Conservation (phyloP, 2,329 filamentous ascomycete species). For the Westerdykella sp. region DNA sequence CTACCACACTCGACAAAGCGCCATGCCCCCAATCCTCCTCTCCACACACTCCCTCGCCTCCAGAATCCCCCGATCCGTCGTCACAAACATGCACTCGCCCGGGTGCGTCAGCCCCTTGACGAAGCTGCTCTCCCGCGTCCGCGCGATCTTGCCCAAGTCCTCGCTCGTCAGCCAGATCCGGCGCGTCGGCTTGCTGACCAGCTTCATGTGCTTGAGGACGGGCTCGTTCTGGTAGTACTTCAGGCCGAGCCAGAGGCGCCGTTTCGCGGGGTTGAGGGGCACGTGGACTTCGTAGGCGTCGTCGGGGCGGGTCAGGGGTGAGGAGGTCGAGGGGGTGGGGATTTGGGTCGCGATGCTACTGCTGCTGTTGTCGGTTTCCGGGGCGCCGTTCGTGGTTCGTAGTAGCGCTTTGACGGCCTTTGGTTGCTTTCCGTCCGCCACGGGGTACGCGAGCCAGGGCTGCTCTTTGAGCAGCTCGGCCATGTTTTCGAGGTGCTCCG, state of each 20-base stretch:
- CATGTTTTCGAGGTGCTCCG: constrained; percentile 24
- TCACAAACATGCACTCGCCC: constrained; percentile 77
- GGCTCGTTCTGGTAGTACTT: constrained; percentile 85
- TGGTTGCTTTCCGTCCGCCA: constrained; percentile 1
- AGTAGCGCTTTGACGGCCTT: background rate
- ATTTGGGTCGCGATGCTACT: too few species aligned
- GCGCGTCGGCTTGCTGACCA: constrained; percentile 70
- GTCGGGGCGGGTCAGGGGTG: constrained; percentile 9
- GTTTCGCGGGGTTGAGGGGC: constrained; percentile 59
- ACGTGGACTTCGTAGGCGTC: constrained; percentile 22
- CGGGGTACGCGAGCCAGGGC: constrained; percentile 34
- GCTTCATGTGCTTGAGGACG: constrained; percentile 60
- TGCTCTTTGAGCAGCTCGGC: constrained; percentile 36
- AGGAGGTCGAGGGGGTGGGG: background rate
- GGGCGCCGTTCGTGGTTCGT: background rate
- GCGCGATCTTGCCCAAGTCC: constrained; percentile 58
- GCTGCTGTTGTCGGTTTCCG: background rate
- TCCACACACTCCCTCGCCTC: constrained; percentile 78
- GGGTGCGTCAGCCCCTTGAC: constrained; percentile 66
- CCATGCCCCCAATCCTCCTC: constrained; percentile 71
- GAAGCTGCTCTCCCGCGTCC: constrained; percentile 60
- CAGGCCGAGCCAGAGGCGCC: constrained; percentile 79
- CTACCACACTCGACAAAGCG: constrained; percentile 61
- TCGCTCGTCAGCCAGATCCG: constrained; percentile 59
- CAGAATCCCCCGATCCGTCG: constrained; percentile 69